These are phyloP conservation scores for Argentina anserina DNA, from an alignment of 306 rosid species.

Conservation along the genomic window DNA sequence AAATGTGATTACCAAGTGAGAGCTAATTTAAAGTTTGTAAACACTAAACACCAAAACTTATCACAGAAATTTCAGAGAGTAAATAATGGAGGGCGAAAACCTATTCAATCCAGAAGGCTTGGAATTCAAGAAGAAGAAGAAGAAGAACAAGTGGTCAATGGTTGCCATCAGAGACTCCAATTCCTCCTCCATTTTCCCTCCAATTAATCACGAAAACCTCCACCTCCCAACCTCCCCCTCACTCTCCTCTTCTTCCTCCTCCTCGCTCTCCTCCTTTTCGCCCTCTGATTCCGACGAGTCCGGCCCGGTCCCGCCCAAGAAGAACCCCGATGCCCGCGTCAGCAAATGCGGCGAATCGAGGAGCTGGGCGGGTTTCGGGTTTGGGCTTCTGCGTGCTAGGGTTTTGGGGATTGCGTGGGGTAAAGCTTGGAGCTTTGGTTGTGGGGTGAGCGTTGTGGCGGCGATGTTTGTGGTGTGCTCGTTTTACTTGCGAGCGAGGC, in stretches of 20 bases:
- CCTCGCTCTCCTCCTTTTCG: constrained; percentile 33
- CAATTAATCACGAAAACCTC: constrained; percentile 47
- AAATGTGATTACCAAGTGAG: too few species aligned
- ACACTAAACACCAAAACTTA: background rate
- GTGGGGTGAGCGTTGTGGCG: constrained; percentile 29
- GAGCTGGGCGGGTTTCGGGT: constrained; percentile 39
- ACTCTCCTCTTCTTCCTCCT: constrained; percentile 14
- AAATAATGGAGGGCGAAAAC: background rate
- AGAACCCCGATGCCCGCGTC: constrained; percentile 25
- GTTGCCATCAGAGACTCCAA: constrained; percentile 33
- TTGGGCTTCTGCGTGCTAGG: constrained; percentile 43
- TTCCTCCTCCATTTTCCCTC: constrained; percentile 45
- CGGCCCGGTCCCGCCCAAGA: constrained; percentile 13
- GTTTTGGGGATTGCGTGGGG: constrained; percentile 27
- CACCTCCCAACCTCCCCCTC: constrained; percentile 21
- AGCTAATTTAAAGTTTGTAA: too few species aligned
- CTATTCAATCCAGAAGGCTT: background rate
- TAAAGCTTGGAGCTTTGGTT: constrained; percentile 33
- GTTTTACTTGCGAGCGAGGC: constrained; percentile 32
- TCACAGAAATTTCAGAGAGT: background rate
- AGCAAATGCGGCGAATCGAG: constrained; percentile 15
- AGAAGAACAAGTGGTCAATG: constrained; percentile 30
- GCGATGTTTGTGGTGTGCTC: constrained; percentile 37
- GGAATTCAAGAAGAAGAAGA: background rate
- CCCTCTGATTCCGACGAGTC: constrained; percentile 45